Base-by-base conservation (phyloP, 768 basidiomycete genomes). In the Gloeostereum incarnatum region DNA sequence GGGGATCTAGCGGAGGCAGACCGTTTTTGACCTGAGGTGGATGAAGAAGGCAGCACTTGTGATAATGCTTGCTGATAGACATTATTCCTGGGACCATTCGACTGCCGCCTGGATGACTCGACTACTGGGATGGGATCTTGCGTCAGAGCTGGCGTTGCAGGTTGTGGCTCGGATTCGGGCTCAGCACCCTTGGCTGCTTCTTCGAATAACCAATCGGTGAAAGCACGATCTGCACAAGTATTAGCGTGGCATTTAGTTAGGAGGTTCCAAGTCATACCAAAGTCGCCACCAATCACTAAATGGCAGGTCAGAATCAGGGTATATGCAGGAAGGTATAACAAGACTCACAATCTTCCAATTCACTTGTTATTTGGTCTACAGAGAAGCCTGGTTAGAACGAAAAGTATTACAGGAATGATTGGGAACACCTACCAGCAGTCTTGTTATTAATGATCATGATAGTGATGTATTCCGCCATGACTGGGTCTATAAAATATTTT, bases 381-480 rank as follows among this genome's bases (percentile, higher is more conserved):
- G 41, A 43, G 29, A 38, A 30, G 19, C 36, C 40, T 37, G 31
- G 44, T 49, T 42, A 49, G 47, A 36, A 17, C 38, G 25, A 32
- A 27, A 31, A 27, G 1, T 13, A n/a, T n/a, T 10, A n/a, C 30
- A 38, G 10, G 14, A n/a, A 26, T 14, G 22, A 23, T 17, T 17
- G 25, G 31, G 14, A n/a, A 6, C 20, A 62, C 78, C 23, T 49
- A 81, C 86, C 73, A 45, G 75, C 59, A 41, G 82, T 80, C 66
- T 92, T 93, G 59, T 86, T 85, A 55, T 93, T 93, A 47, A 91
- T 90, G 33, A 93, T 74, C 90, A 93, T 91, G 42, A 93, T 93
- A 14, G 86, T 89, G 41, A 92, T 89, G 51, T 90, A 93, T 58
- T 93, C 90, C 2, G 89, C 87, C 87, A 92, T 90, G 49, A 90